Percentiles rank a stretch among this genome's conserved stretches.
Evolutionary conservation across 2,329 filamentous ascomycete species (phyloP).

Genomic region (Pyricularia sp.): DNA sequence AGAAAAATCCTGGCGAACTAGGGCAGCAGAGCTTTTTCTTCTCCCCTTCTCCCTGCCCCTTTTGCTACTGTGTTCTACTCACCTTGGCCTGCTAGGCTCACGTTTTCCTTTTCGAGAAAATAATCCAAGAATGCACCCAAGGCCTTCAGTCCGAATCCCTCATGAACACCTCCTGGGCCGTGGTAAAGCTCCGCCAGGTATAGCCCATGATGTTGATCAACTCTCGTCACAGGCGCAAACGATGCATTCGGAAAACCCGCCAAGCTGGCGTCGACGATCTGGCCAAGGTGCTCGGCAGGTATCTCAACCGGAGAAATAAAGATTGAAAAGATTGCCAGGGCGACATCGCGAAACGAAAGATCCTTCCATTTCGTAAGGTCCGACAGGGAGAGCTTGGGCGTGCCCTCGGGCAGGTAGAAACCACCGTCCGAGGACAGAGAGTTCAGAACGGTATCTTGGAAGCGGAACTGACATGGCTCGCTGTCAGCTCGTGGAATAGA

Average conservation of each 20-base stretch:
- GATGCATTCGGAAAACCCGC: not conserved
- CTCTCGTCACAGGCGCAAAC: not conserved
- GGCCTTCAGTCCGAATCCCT: not conserved
- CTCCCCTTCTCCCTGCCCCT: not conserved
- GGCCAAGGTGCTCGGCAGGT: not conserved
- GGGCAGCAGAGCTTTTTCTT: not conserved
- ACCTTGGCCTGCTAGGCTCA: not conserved
- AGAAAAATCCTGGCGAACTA: not conserved
- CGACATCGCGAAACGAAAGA: not conserved
- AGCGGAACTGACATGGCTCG: not conserved
- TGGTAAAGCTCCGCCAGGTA: not conserved
- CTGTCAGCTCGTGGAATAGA: not conserved
- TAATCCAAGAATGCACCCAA: not conserved
- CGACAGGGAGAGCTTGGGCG: not conserved
- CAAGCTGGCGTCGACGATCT: not conserved
- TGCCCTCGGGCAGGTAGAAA: not conserved
- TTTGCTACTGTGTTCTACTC: not conserved
- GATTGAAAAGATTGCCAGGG: not conserved
- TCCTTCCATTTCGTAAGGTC: not conserved
- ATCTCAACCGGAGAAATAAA: not conserved
- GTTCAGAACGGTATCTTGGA: not conserved
- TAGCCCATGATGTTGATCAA: not conserved
- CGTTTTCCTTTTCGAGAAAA: not conserved
- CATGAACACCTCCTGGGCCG: not conserved
- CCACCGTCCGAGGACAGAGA: not conserved